Conservation (phyloP, 805 yeast species). For the Jamesozyma rosinii region DNA sequence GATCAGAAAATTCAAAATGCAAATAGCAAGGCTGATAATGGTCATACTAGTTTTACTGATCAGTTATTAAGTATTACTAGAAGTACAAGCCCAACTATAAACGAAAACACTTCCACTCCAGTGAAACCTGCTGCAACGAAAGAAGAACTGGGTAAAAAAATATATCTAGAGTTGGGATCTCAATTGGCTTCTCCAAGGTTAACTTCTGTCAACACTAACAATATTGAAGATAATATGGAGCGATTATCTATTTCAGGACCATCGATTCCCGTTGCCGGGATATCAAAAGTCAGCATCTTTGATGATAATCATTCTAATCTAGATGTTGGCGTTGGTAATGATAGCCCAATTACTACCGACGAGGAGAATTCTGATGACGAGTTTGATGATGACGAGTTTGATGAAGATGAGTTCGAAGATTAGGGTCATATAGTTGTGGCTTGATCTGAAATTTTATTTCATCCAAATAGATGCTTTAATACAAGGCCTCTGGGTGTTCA, state of each 20-base stretch:
- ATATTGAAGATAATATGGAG: slow-evolving; percentile 11
- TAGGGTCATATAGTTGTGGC: slow-evolving; percentile 26
- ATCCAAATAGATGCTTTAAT: too few relatives aligned
- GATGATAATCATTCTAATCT: slow-evolving; percentile 14
- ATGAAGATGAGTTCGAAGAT: slow-evolving; percentile 27
- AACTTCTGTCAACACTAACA: slow-evolving; percentile 11
- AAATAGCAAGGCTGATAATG: neutral
- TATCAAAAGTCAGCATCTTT: slow-evolving; percentile 20
- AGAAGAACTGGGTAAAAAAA: slow-evolving; percentile 24
- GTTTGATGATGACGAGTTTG: slow-evolving; percentile 29
- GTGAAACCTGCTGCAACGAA: slow-evolving; percentile 1
- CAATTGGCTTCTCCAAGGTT: slow-evolving; percentile 28
- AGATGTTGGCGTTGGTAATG: neutral
- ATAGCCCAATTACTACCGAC: slow-evolving; percentile 11
- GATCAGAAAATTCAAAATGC: slow-evolving; percentile 3
- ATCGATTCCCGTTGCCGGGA: slow-evolving; percentile 14
- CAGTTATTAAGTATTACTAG: neutral
- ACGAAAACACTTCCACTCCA: neutral
- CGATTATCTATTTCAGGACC: slow-evolving; percentile 15
- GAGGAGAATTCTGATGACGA: slow-evolving; percentile 21
- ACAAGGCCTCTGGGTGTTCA: too few relatives aligned
- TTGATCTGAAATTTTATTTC: slow-evolving; percentile 5
- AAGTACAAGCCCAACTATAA: too few relatives aligned
- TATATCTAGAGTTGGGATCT: slow-evolving; percentile 30
- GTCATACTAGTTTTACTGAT: too few relatives aligned